phyloP scores from a whole-genome alignment of 1,139 yeast genomes.

The Geotrichum histeridarum region DNA sequence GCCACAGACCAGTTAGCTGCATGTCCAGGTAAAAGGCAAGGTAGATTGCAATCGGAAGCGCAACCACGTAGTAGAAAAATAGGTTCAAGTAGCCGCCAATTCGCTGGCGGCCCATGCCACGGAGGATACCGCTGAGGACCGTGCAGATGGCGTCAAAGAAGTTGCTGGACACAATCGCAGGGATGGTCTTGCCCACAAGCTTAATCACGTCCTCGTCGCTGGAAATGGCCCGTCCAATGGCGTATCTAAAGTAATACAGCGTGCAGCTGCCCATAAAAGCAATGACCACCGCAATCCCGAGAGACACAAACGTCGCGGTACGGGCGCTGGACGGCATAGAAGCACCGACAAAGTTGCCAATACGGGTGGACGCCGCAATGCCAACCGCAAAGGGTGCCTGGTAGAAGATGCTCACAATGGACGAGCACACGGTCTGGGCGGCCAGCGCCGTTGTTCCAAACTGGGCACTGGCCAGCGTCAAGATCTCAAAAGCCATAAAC shows the following conservation, averaged over 20 bases:
- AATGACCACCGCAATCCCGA: slow-evolving; percentile 50
- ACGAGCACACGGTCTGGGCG: slow-evolving; percentile 81
- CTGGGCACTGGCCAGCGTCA: slow-evolving; percentile 65
- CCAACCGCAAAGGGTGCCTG: slow-evolving; percentile 88
- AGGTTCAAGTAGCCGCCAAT: slow-evolving; percentile 78
- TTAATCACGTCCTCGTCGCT: slow-evolving; percentile 59
- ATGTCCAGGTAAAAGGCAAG: slow-evolving; percentile 54
- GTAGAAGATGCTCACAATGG: slow-evolving; percentile 71
- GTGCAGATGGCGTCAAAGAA: slow-evolving; percentile 77
- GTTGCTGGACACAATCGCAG: slow-evolving; percentile 68
- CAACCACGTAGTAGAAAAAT: slow-evolving; percentile 65
- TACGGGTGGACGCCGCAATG: slow-evolving; percentile 79
- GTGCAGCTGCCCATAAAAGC: slow-evolving; percentile 54
- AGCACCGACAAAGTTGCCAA: slow-evolving; percentile 85
- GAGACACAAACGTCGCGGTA: slow-evolving; percentile 60
- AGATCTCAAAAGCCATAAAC: slow-evolving; percentile 72
- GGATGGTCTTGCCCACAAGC: slow-evolving; percentile 52
- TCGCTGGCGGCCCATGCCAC: slow-evolving; percentile 84
- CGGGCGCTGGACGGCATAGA: slow-evolving; percentile 59
- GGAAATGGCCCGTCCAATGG: slow-evolving; percentile 65
- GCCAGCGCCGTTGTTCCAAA: slow-evolving; percentile 81
- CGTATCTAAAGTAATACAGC: slow-evolving; percentile 48
- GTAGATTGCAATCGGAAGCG: slow-evolving; percentile 64
- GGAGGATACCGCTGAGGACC: slow-evolving; percentile 73
- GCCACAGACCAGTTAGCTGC: slow-evolving; percentile 73